Conservation (phyloP, 768 basidiomycete species). For the Leccinum incarnatum region DNA sequence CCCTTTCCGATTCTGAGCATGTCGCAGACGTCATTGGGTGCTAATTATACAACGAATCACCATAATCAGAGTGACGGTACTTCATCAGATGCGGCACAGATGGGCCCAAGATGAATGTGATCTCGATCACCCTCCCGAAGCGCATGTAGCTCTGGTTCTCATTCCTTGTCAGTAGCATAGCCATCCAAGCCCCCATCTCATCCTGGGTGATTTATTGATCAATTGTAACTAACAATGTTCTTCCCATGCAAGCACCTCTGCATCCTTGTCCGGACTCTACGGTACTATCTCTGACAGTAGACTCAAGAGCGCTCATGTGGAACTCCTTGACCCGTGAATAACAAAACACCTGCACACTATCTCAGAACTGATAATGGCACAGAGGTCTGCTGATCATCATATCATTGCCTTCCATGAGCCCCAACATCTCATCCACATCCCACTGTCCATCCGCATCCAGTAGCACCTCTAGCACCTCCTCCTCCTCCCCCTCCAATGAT, state of each 20-base stretch:
- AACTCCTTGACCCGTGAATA: conserved; percentile 5
- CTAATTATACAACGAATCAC: neutral
- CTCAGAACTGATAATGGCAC: conserved; percentile 10
- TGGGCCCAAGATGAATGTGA: conserved; percentile 9
- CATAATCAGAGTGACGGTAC: neutral
- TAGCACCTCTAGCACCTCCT: neutral
- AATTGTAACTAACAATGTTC: neutral
- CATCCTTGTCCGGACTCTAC: neutral
- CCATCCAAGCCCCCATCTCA: conserved; percentile 2
- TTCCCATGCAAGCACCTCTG: neutral
- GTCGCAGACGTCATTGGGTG: conserved; percentile 1
- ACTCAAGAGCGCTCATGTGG: neutral
- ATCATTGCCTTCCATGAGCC: conserved; percentile 11
- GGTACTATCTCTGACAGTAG: neutral
- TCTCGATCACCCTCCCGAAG: neutral
- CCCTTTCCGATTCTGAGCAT: conserved; percentile 22
- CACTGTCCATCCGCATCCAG: conserved; percentile 3
- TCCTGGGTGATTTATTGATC: conserved; percentile 2
- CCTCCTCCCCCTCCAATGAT: conserved; percentile 17
- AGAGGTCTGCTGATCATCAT: conserved; percentile 18
- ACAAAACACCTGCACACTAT: neutral
- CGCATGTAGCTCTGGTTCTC: conserved; percentile 1
- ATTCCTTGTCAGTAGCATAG: neutral
- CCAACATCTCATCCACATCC: conserved; percentile 2
- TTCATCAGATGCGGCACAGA: neutral